Conservation (phyloP, 371 early-diverging fungal genomes). For the Scutellospora calospora region DNA sequence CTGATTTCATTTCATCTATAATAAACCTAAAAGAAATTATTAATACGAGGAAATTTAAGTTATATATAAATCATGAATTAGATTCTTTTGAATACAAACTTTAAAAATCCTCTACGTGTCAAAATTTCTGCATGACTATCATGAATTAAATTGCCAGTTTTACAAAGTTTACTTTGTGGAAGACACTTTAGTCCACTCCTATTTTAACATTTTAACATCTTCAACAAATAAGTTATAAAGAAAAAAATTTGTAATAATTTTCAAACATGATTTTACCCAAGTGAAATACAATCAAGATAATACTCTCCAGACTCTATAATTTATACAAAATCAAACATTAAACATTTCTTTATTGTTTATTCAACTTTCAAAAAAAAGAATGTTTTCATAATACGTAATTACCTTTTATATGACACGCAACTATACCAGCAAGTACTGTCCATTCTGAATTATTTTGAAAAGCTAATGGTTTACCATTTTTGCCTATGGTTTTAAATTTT, state of each 20-base stretch:
- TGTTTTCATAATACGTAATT: neutral
- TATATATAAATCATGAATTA: neutral
- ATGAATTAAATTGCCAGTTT: conserved; percentile 71
- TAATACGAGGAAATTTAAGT: neutral
- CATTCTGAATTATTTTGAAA: conserved; percentile 61
- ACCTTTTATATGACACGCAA: conserved; percentile 49
- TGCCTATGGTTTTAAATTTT: neutral
- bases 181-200: conserved; percentile 91
- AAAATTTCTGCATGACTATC: conserved; percentile 90
- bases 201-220: conserved; percentile 42
- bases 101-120: conserved; percentile 79
- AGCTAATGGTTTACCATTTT: conserved; percentile 2
- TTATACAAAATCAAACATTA: neutral
- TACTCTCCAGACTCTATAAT: conserved; percentile 46
- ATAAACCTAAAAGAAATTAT: neutral
- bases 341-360: neutral
- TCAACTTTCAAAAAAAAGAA: neutral
- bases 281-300: conserved; percentile 64
- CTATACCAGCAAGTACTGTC: conserved; percentile 87
- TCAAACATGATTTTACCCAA: conserved; percentile 61
- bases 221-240: conserved; percentile 7
- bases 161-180: conserved; percentile 65
- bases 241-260: neutral
- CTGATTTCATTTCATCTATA: neutral
- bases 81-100: conserved; percentile 56